A percentile compares a stretch with the other conserved stretches of the same genome.
phyloP scores from a whole-genome alignment of 257 asterid species.

The Penstemon eatonii region DNA sequence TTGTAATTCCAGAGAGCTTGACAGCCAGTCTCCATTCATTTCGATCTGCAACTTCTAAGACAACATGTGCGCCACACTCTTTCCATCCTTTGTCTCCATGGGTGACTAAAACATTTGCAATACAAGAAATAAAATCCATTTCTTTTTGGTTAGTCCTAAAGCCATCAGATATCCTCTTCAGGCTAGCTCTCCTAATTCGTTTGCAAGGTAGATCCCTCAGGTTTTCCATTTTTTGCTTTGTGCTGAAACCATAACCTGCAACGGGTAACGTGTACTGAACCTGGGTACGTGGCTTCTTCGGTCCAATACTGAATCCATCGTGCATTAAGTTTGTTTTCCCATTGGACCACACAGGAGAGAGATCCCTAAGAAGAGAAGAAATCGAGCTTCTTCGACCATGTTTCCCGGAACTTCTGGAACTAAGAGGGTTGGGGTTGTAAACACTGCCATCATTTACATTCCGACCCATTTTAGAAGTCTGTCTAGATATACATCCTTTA shows the following conservation, averaged over 20 bases:
- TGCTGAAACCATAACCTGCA: conserved; percentile 52
- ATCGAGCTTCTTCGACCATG: conserved; percentile 47
- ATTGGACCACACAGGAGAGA: conserved; percentile 58
- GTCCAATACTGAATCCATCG: conserved; percentile 72
- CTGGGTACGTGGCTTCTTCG: conserved; percentile 90
- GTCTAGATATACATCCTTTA: conserved; percentile 34
- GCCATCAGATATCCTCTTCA: conserved; percentile 65
- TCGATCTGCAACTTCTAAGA: conserved; percentile 73
- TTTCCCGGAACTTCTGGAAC: conserved; percentile 43
- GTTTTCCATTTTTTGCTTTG: conserved; percentile 53
- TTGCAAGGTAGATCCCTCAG: conserved; percentile 68
- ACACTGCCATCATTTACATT: conserved; percentile 39
- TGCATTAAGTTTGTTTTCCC: conserved; percentile 48
- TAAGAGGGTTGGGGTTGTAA: conserved; percentile 43
- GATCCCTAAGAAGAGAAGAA: conserved; percentile 56
- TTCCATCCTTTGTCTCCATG: conserved; percentile 90
- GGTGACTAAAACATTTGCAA: conserved; percentile 77
- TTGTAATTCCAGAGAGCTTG: conserved; percentile 70
- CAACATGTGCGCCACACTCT: conserved; percentile 71
- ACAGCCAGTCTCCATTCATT: conserved; percentile 88
- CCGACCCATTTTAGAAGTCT: conserved; percentile 46
- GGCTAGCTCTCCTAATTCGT: conserved; percentile 86
- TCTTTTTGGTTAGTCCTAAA: conserved; percentile 56
- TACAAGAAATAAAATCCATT: conserved; percentile 54
- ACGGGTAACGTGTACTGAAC: conserved; percentile 84